Percentiles rank a stretch among this genome's conserved stretches.
These are phyloP conservation scores for Schwanniomyces sp. DNA, from an alignment of 805 yeast genomes.

Conservation along the genomic window DNA sequence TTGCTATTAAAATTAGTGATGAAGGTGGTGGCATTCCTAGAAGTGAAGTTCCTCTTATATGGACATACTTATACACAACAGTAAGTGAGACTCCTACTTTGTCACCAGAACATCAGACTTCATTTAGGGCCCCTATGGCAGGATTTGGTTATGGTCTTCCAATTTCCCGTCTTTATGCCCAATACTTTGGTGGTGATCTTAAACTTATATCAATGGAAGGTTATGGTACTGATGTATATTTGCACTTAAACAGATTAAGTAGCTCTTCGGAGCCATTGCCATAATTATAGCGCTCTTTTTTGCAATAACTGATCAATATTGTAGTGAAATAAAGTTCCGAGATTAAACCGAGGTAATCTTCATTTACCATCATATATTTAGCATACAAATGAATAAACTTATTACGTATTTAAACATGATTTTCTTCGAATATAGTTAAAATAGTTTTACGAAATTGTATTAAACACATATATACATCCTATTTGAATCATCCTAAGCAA, in stretches of 20 bases:
- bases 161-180: constrained; percentile 78
- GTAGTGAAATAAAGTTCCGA: background rate
- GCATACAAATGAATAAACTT: background rate
- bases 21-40: constrained; percentile 95
- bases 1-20: constrained; percentile 85
- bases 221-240: constrained; percentile 88
- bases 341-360: background rate
- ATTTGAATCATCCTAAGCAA: too few species aligned
- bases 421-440: background rate
- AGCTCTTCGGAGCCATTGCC: constrained; percentile 71
- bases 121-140: constrained; percentile 88
- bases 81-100: constrained; percentile 70
- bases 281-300: constrained; percentile 11
- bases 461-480: too few species aligned
- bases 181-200: constrained; percentile 89
- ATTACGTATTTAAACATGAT: background rate
- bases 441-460: too few species aligned
- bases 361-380: background rate
- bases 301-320: background rate
- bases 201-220: constrained; percentile 90
- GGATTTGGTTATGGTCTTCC: constrained; percentile 94
- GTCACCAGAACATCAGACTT: constrained; percentile 59
- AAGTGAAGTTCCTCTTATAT: constrained; percentile 76
- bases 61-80: constrained; percentile 91
- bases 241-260: constrained; percentile 79